phyloP scores from a whole-genome alignment of 2,329 filamentous ascomycete species.

The Sphaerulina vaccinii region DNA sequence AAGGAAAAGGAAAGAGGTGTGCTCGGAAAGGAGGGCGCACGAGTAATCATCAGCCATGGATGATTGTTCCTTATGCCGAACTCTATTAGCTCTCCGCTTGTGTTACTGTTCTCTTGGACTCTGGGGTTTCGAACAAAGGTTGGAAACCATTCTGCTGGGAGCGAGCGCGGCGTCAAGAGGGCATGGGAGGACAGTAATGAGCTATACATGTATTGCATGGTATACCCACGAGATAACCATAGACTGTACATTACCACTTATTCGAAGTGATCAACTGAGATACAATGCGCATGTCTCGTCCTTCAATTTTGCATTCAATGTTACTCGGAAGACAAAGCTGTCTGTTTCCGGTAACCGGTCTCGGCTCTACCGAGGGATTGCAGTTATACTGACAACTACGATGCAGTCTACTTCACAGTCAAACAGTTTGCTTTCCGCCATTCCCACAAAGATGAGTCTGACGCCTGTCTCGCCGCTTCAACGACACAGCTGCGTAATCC shows the following conservation, averaged over 20 bases:
- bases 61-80: conserved; percentile 5
- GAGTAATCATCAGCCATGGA: conserved; percentile 50
- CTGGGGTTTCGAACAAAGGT: background rate
- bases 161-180: background rate
- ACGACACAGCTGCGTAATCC: too few relatives aligned
- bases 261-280: background rate
- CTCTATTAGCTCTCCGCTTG: background rate
- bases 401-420: conserved; percentile 12
- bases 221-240: background rate
- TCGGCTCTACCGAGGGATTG: conserved; percentile 10
- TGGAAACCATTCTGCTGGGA: background rate
- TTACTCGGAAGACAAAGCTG: too few relatives aligned
- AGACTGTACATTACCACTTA: background rate
- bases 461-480: background rate
- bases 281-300: background rate
- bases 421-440: background rate
- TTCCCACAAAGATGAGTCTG: conserved; percentile 4
- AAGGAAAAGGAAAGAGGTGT: conserved; percentile 78
- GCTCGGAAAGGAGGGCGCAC: conserved; percentile 88
- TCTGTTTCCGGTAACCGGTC: background rate
- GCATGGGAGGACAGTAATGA: background rate
- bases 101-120: background rate
- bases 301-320: too few relatives aligned
- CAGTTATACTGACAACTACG: conserved; percentile 13
- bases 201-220: background rate